Conservation (phyloP, 345 rosid genomes). For the Cardiospermum halicacabum region DNA sequence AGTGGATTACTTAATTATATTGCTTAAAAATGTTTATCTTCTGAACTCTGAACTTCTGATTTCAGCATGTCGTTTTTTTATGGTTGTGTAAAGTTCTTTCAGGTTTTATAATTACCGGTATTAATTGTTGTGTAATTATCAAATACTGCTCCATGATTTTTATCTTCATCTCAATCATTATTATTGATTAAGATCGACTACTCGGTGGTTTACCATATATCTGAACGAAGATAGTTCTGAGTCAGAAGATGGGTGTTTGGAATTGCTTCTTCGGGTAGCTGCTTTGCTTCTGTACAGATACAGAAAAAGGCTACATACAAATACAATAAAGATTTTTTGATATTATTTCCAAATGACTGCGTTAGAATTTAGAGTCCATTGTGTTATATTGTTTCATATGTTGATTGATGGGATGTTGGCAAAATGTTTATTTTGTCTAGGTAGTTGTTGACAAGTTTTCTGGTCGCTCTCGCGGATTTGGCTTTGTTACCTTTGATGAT, state of each 20-base stretch:
- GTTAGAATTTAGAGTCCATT: background rate
- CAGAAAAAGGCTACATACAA: background rate
- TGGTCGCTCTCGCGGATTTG: constrained; percentile 98
- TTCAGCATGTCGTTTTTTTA: too few relatives aligned
- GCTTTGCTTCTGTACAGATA: background rate
- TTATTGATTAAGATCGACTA: background rate
- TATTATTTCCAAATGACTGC: background rate
- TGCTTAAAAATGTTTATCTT: too few relatives aligned
- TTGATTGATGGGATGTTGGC: background rate
- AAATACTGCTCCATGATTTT: constrained; percentile 2
- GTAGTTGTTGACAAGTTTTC: constrained; percentile 85
- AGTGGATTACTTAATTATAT: too few relatives aligned
- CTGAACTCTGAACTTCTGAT: too few relatives aligned
- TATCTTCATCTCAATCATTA: background rate
- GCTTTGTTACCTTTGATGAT: constrained; percentile 87
- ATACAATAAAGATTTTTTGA: background rate
- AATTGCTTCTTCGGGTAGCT: background rate
- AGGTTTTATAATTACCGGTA: background rate
- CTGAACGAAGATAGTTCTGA: background rate
- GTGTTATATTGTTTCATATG: background rate
- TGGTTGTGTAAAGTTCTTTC: background rate
- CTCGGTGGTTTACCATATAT: background rate
- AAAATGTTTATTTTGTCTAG: constrained; percentile 27
- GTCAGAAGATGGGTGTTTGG: background rate
- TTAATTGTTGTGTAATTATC: background rate